These are phyloP conservation scores for Apiospora aurea DNA, from an alignment of 2,329 filamentous ascomycete genomes.

Conservation along the genomic window DNA sequence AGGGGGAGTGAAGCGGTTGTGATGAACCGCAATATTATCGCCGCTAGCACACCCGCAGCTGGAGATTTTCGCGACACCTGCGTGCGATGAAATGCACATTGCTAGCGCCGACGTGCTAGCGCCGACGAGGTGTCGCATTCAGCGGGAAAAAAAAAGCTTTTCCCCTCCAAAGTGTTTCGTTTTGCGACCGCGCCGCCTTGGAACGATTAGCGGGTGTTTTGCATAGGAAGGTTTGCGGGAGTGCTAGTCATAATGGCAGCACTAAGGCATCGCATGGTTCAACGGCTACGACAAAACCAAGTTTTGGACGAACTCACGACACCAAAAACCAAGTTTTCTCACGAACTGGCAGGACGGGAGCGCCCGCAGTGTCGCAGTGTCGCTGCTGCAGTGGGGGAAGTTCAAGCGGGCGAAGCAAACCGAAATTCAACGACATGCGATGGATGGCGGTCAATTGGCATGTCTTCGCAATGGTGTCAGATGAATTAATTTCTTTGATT, in stretches of 20 bases:
- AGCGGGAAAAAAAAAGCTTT: neutral
- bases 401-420: neutral
- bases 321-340: neutral
- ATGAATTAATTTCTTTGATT: conserved; percentile 7
- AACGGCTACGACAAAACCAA: neutral
- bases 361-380: conserved; percentile 5
- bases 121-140: neutral
- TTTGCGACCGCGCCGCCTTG: neutral
- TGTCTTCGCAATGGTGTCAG: neutral
- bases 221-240: too few species aligned
- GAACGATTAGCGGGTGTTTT: too few species aligned
- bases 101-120: neutral
- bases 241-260: neutral
- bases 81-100: neutral
- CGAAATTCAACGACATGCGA: neutral
- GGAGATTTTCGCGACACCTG: neutral
- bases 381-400: neutral
- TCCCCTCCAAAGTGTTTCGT: neutral
- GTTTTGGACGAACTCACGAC: neutral
- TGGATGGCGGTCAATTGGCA: neutral
- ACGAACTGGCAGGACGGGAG: neutral
- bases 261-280: neutral
- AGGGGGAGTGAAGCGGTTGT: neutral
- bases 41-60: neutral
- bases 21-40: neutral